Evolutionary conservation across 768 basidiomycete genomes (phyloP).

Genomic region (Coprinopsis cinerea): DNA sequence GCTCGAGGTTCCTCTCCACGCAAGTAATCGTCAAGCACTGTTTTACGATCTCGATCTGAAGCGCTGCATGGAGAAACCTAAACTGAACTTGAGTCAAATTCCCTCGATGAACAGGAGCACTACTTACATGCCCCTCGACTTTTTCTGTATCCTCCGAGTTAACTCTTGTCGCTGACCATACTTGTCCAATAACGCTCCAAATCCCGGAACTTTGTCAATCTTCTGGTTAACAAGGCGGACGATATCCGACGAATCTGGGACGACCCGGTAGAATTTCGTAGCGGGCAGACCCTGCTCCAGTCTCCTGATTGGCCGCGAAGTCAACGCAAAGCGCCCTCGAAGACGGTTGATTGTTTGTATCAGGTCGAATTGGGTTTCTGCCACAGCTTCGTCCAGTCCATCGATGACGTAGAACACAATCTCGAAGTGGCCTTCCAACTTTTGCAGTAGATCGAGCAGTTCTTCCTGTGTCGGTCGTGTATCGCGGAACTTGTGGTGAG

Average conservation of each 20-base stretch:
- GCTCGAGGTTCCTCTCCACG: not conserved
- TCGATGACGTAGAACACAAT: not conserved
- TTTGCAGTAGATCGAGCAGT: not conserved
- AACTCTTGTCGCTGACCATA: not conserved
- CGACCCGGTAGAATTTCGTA: not conserved
- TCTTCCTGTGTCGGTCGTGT: constrained; percentile 1
- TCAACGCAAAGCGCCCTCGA: not conserved
- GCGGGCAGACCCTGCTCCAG: not conserved
- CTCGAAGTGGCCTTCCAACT: not conserved
- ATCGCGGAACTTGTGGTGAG: not conserved
- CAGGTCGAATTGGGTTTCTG: not conserved
- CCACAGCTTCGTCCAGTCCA: not conserved
- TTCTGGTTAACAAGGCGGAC: not conserved
- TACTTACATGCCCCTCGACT: constrained; percentile 1
- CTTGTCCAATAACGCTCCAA: not conserved
- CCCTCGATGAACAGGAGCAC: not conserved
- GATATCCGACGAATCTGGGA: not conserved
- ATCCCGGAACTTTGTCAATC: not conserved
- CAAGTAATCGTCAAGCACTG: not conserved
- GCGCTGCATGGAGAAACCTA: constrained; percentile 5
- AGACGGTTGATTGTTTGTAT: not conserved
- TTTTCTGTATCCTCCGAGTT: not conserved
- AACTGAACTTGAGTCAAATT: not conserved
- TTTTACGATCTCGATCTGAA: not conserved
- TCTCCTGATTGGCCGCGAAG: not conserved